Percentiles rank a stretch among this genome's conserved stretches.
phyloP scores from a whole-genome alignment of 2,329 filamentous ascomycete species.

The Exserohilum rostratum region DNA sequence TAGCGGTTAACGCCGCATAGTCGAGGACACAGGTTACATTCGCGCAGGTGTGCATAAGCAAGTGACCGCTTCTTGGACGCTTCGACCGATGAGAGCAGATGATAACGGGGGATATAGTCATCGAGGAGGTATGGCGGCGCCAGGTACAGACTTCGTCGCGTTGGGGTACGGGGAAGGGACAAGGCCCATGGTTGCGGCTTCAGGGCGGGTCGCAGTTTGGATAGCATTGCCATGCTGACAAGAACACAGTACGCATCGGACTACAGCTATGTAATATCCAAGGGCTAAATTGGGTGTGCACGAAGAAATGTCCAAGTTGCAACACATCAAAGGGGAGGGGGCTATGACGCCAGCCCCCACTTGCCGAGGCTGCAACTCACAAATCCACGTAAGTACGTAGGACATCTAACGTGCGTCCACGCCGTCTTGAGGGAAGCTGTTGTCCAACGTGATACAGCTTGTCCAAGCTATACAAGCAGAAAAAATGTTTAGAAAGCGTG shows the following conservation, averaged over 20 bases:
- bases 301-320: background rate
- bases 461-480: background rate
- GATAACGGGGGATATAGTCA: slow-evolving; percentile 75
- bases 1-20: slow-evolving; percentile 81
- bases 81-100: slow-evolving; percentile 69
- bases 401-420: background rate
- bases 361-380: slow-evolving; percentile 12
- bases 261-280: background rate
- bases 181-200: background rate
- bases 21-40: slow-evolving; percentile 82
- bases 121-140: slow-evolving; percentile 72
- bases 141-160: slow-evolving; percentile 54
- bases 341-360: slow-evolving; percentile 5
- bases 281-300: background rate
- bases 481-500: too few species aligned
- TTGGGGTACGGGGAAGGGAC: background rate
- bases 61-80: slow-evolving; percentile 73
- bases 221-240: slow-evolving; percentile 6
- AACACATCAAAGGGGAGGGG: background rate
- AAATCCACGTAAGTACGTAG: background rate
- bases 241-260: background rate
- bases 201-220: slow-evolving; percentile 20
- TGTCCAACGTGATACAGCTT: background rate
- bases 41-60: slow-evolving; percentile 75
- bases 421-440: background rate